phyloP scores from a whole-genome alignment of 83 land plant species.

The Diphasiastrum complanatum region DNA sequence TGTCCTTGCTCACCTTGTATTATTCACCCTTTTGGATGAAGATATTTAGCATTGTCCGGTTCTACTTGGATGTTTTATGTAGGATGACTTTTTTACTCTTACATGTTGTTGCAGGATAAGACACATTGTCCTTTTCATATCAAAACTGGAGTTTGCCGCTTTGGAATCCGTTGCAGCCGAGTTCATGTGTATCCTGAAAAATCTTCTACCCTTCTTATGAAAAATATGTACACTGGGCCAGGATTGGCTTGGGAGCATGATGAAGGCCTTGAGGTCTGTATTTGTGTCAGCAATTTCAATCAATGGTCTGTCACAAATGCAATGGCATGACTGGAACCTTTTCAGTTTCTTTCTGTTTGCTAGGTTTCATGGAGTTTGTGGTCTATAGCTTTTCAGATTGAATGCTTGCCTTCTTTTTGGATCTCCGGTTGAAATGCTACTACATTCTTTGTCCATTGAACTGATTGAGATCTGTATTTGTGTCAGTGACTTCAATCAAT shows the following conservation, averaged over 20 bases:
- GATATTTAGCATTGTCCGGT: not conserved
- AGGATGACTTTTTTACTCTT: conserved; percentile 4
- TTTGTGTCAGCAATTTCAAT: conserved; percentile 3
- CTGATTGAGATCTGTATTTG: no score
- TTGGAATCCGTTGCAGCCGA: conserved; percentile 88
- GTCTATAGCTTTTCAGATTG: no score
- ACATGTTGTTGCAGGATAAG: conserved; percentile 62
- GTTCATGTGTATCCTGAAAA: conserved; percentile 92
- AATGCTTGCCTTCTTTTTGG: no score
- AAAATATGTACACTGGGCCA: conserved; percentile 96
- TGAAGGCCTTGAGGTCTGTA: conserved; percentile 98
- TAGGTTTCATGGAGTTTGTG: no score
- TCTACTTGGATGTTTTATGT: not conserved
- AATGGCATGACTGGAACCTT: no score
- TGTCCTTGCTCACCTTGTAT: no score
- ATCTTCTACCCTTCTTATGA: conserved; percentile 85
- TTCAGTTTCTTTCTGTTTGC: no score
- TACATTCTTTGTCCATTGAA: no score
- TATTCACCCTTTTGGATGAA: not conserved
- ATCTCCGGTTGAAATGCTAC: no score
- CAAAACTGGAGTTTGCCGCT: conserved; percentile 94
- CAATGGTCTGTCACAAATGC: no score
- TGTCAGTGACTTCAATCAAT: no score
- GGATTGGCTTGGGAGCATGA: conserved; percentile 93
- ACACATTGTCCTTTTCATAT: conserved; percentile 91